Evolutionary conservation across 129 eudicot genomes (phyloP).

Genomic region (Cynara cardunculus): DNA sequence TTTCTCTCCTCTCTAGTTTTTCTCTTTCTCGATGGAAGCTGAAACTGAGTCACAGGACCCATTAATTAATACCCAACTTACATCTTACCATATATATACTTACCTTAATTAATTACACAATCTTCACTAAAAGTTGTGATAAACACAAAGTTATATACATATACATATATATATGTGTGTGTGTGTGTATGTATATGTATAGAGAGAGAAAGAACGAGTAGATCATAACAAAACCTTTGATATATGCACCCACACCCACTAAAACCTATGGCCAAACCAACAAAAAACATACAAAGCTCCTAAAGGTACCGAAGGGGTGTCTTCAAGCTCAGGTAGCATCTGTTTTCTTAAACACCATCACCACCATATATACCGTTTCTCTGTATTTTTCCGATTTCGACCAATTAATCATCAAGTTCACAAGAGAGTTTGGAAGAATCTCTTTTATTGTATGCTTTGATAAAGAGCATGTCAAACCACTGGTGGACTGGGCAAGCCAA

Average conservation of each 20-base stretch:
- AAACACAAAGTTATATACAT: not conserved
- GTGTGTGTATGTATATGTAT: too few relatives aligned
- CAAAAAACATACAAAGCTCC: constrained; percentile 28
- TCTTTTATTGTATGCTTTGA: not conserved
- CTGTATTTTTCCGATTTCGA: not conserved
- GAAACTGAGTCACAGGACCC: not conserved
- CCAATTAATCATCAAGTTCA: not conserved
- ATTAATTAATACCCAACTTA: constrained; percentile 4
- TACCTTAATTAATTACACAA: not conserved
- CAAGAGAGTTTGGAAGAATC: not conserved
- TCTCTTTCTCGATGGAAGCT: constrained; percentile 24
- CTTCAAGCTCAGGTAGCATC: constrained; percentile 10
- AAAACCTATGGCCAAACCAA: constrained; percentile 21
- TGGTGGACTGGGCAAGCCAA: constrained; percentile 63
- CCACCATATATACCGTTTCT: constrained; percentile 5
- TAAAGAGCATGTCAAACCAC: constrained; percentile 44
- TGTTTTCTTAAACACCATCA: not conserved
- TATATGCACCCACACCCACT: constrained; percentile 27
- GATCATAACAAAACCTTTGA: constrained; percentile 4
- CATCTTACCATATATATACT: not conserved
- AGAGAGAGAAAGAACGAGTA: not conserved
- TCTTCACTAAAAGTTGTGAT: not conserved
- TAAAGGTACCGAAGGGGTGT: constrained; percentile 22
- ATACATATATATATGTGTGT: not conserved
- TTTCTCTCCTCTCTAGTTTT: constrained; percentile 35